phyloP scores from a whole-genome alignment of 768 basidiomycete genomes.

The Tulasnella sp. region DNA sequence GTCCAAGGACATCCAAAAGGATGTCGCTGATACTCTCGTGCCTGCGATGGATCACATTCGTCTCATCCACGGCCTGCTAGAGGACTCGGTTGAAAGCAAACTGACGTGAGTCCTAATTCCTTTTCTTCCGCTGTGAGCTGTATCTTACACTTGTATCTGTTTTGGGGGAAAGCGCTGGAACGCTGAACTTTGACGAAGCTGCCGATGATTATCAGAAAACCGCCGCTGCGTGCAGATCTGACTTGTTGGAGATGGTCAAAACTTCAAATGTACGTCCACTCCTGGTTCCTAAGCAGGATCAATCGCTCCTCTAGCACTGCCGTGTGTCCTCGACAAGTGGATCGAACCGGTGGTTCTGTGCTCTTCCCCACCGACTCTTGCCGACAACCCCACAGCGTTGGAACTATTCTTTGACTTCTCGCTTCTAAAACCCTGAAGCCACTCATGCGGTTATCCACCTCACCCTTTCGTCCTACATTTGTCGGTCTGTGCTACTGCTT shows the following conservation, averaged over 20 bases:
- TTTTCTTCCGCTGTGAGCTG: not conserved
- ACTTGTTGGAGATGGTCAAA: constrained; percentile 1
- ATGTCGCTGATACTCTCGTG: constrained; percentile 13
- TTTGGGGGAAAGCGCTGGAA: not conserved
- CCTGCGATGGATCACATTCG: constrained; percentile 16
- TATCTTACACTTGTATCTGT: not conserved
- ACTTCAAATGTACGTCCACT: not conserved
- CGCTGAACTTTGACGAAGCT: constrained; percentile 8
- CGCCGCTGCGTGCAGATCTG: not conserved
- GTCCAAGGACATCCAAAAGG: constrained; percentile 9
- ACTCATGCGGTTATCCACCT: no score
- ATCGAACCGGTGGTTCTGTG: not conserved
- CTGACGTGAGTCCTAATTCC: not conserved
- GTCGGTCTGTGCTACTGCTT: no score
- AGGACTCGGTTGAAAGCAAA: constrained; percentile 7
- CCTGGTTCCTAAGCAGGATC: not conserved
- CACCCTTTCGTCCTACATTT: no score
- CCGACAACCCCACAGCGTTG: no score
- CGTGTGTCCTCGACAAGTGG: no score
- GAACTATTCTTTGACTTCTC: no score
- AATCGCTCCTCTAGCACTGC: no score
- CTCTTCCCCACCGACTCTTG: no score
- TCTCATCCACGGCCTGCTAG: constrained; percentile 8
- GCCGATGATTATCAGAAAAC: not conserved
- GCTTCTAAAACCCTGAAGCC: no score